Evolutionary conservation across 352 stramenopile genomes (phyloP).

Genomic region (Elongisporangium anandrum): DNA sequence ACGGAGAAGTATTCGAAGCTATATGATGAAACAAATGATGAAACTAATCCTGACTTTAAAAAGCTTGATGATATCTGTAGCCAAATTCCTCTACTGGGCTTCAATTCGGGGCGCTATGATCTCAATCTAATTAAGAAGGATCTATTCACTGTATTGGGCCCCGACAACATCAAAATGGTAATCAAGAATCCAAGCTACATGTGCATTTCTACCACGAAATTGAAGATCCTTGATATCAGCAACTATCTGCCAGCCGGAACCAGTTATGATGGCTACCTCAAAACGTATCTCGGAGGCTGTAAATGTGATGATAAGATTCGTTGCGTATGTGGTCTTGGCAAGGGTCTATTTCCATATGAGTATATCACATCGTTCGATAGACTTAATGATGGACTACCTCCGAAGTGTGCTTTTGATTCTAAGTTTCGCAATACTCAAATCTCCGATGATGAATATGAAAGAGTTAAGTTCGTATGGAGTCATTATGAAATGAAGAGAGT

Average conservation of each 20-base stretch:
- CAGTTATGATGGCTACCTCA: slow-evolving; percentile 19
- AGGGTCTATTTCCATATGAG: slow-evolving; percentile 25
- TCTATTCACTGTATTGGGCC: slow-evolving; percentile 12
- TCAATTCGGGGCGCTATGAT: slow-evolving; percentile 15
- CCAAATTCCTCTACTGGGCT: not conserved
- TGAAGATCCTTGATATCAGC: slow-evolving; percentile 28
- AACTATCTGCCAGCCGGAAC: slow-evolving; percentile 29
- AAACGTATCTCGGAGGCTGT: slow-evolving; percentile 22
- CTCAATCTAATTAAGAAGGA: slow-evolving; percentile 30
- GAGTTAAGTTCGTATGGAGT: slow-evolving; percentile 22
- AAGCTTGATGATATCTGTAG: not conserved
- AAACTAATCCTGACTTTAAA: too few species aligned
- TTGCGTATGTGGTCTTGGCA: slow-evolving; percentile 16
- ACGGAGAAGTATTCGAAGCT: too few species aligned
- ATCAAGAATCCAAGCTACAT: slow-evolving; percentile 27
- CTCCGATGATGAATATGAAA: slow-evolving; percentile 19
- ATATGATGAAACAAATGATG: too few species aligned
- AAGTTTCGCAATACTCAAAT: slow-evolving; percentile 11
- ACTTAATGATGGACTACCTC: slow-evolving; percentile 15
- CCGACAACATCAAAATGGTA: slow-evolving; percentile 9
- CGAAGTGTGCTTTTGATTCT: slow-evolving; percentile 18
- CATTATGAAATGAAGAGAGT: slow-evolving; percentile 26
- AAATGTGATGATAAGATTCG: slow-evolving; percentile 27
- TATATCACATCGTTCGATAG: slow-evolving; percentile 25
- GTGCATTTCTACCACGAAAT: slow-evolving; percentile 18